Conservation (phyloP, 768 basidiomycete species). For the Agaricus sinodeliciosus region DNA sequence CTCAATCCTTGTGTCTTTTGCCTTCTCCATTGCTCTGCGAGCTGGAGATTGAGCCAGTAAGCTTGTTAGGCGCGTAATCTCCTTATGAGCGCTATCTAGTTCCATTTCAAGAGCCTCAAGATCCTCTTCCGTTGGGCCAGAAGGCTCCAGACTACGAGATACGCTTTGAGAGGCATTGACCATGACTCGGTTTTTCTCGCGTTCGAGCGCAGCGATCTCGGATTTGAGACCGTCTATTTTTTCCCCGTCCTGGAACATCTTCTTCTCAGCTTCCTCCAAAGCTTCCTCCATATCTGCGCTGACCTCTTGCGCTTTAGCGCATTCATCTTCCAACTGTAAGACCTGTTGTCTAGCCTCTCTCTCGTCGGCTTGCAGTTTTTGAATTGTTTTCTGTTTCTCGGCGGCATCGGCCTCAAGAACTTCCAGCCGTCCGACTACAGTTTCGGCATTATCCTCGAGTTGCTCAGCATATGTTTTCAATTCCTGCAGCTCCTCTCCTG, state of each 20-base stretch:
- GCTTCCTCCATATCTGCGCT: constrained; percentile 70
- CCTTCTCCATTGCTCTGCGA: constrained; percentile 70
- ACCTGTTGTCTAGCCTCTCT: constrained; percentile 38
- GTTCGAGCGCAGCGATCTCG: constrained; percentile 49
- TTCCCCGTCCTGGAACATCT: constrained; percentile 59
- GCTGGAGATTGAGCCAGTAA: constrained; percentile 68
- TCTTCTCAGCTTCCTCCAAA: constrained; percentile 65
- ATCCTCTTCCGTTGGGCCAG: constrained; percentile 43
- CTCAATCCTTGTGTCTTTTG: constrained; percentile 70
- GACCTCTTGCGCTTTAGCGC: constrained; percentile 45
- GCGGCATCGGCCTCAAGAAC: constrained; percentile 51
- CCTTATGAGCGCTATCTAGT: constrained; percentile 68
- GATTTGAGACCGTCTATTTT: constrained; percentile 42
- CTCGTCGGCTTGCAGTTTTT: constrained; percentile 28
- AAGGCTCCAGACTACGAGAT: constrained; percentile 6
- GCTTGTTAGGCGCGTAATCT: constrained; percentile 65
- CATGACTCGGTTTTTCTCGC: constrained; percentile 37
- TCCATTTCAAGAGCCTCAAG: constrained; percentile 66
- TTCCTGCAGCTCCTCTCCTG: constrained; percentile 41
- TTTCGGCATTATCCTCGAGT: constrained; percentile 53
- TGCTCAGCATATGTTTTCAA: constrained; percentile 48
- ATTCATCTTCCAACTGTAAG: constrained; percentile 46
- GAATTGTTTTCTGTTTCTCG: constrained; percentile 28
- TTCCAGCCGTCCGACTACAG: constrained; percentile 46
- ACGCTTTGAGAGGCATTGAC: constrained; percentile 13